These are phyloP conservation scores for Knoxia roxburghii DNA, from an alignment of 257 asterid genomes.

Conservation along the genomic window DNA sequence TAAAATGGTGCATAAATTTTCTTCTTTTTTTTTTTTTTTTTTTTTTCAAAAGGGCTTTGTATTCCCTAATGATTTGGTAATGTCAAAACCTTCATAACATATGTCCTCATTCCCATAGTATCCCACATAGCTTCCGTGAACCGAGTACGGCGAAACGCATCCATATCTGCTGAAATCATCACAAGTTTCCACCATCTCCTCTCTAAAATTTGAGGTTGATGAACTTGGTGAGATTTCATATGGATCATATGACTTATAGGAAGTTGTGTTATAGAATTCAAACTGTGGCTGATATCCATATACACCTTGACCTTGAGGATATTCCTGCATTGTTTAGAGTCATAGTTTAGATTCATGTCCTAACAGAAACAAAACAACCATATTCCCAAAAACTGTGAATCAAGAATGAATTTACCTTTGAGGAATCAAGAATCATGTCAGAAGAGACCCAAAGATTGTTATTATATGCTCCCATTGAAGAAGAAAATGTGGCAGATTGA, in stretches of 20 bases:
- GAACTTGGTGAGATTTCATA: constrained; percentile 35
- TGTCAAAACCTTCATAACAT: constrained; percentile 23
- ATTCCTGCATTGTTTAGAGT: constrained; percentile 27
- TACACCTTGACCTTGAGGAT: constrained; percentile 15
- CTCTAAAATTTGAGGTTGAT: constrained; percentile 37
- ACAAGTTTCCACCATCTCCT: constrained; percentile 27
- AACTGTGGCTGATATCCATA: constrained; percentile 15
- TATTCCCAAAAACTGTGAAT: too few species aligned
- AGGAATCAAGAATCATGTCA: constrained; percentile 38
- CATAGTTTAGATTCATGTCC: too few species aligned
- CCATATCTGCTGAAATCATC: constrained; percentile 30
- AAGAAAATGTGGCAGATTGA: constrained; percentile 5
- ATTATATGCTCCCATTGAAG: constrained; percentile 20
- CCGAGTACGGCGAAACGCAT: constrained; percentile 30
- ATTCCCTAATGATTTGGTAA: constrained; percentile 17
- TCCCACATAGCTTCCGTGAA: constrained; percentile 30
- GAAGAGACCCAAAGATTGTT: constrained; percentile 27
- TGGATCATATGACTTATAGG: constrained; percentile 26
- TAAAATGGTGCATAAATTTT: too few species aligned
- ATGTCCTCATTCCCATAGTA: constrained; percentile 26
- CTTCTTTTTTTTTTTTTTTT: background rate
- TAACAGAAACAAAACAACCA: too few species aligned
- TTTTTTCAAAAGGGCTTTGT: constrained; percentile 23
- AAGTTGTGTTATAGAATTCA: constrained; percentile 23
- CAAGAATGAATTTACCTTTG: constrained; percentile 30